Conservation (phyloP, 495 filamentous ascomycete genomes). For the Wilcoxina mikolae region DNA sequence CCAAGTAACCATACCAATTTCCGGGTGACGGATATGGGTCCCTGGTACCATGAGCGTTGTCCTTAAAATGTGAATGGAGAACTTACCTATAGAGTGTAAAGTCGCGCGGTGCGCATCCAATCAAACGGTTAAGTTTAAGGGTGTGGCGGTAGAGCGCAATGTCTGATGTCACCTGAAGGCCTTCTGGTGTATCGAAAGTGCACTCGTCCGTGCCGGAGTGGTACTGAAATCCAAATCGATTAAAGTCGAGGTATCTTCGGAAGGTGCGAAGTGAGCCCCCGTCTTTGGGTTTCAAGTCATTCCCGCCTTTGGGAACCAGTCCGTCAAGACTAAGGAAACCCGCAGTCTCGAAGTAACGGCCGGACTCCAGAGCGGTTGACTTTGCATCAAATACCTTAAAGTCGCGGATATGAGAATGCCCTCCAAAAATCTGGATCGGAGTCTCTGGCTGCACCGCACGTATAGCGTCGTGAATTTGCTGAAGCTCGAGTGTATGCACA, state of each 20-base stretch:
- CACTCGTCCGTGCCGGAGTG: constrained; percentile 56
- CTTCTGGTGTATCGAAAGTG: constrained; percentile 66
- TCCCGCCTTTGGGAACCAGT: constrained; percentile 33
- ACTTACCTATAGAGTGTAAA: constrained; percentile 47
- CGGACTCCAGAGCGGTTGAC: constrained; percentile 70
- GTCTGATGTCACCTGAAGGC: constrained; percentile 53
- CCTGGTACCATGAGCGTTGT: no score
- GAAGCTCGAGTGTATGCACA: constrained; percentile 57
- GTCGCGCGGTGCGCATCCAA: constrained; percentile 70
- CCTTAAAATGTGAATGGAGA: neutral
- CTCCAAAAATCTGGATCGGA: constrained; percentile 87
- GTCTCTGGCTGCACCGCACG: constrained; percentile 58
- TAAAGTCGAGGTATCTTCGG: constrained; percentile 88
- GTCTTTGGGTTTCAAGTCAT: constrained; percentile 11
- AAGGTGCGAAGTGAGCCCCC: constrained; percentile 42
- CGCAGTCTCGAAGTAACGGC: constrained; percentile 96
- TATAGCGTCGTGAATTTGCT: constrained; percentile 62
- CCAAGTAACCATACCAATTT: constrained; percentile 72
- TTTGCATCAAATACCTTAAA: constrained; percentile 66
- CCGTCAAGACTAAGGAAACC: constrained; percentile 84
- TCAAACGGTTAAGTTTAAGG: constrained; percentile 54
- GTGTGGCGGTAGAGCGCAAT: constrained; percentile 55
- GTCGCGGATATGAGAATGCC: constrained; percentile 82
- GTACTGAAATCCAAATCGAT: constrained; percentile 68
- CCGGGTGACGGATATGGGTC: constrained; percentile 50